Conservation (phyloP, 2,329 filamentous ascomycete genomes). For the Epichloe bromicola region DNA sequence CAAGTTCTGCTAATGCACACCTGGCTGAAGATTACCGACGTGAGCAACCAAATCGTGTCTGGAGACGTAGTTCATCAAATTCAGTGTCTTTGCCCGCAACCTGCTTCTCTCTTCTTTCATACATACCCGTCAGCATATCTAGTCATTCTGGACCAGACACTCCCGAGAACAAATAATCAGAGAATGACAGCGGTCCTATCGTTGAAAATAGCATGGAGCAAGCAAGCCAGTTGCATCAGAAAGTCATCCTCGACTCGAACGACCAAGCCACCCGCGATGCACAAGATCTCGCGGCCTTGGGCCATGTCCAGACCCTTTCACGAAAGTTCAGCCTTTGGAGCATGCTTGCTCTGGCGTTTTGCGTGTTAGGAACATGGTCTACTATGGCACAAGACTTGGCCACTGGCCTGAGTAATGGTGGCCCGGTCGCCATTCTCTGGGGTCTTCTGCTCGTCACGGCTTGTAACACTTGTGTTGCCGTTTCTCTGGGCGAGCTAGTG, state of each 20-base stretch:
- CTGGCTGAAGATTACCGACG: background rate
- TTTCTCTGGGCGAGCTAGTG: conserved; percentile 42
- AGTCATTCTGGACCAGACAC: background rate
- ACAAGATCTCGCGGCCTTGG: conserved; percentile 26
- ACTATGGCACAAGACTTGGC: conserved; percentile 37
- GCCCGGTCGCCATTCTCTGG: conserved; percentile 41
- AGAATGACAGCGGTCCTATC: conserved; percentile 6
- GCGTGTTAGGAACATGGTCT: conserved; percentile 44
- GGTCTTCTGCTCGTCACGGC: conserved; percentile 37
- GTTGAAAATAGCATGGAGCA: conserved; percentile 6
- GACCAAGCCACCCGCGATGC: conserved; percentile 18
- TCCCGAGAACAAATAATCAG: background rate
- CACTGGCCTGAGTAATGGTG: conserved; percentile 40
- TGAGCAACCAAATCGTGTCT: background rate
- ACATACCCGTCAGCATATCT: background rate
- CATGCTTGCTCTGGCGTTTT: conserved; percentile 45
- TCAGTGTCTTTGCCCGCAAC: too few relatives aligned
- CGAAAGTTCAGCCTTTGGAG: conserved; percentile 40
- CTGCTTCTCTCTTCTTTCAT: too few relatives aligned
- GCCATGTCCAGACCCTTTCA: conserved; percentile 25
- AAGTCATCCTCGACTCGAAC: conserved; percentile 1
- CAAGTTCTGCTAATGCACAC: background rate
- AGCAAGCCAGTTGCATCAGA: conserved; percentile 2
- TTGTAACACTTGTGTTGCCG: conserved; percentile 39
- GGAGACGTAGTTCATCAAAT: background rate